A percentile compares a stretch with the other conserved stretches of the same genome.
Conservation (phyloP, 495 filamentous ascomycete genomes). For the Talaromyces nanjingensis region DNA sequence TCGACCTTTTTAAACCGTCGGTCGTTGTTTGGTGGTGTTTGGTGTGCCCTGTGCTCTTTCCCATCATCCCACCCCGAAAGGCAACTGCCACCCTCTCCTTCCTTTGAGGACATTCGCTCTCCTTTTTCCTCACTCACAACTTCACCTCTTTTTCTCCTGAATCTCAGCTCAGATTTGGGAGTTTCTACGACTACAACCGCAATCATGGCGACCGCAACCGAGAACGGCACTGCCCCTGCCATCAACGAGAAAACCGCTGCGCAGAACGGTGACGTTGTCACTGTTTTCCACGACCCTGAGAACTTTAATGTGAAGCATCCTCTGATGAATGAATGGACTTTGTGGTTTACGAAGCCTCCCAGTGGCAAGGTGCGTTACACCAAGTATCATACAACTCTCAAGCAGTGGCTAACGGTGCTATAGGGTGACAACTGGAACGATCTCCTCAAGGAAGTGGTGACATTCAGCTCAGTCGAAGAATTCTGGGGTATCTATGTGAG, state of each 20-base stretch:
- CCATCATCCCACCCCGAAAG: conserved; percentile 18
- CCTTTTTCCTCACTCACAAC: conserved; percentile 1
- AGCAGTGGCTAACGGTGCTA: conserved; percentile 1
- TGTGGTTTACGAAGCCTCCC: conserved; percentile 99
- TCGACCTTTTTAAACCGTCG: neutral
- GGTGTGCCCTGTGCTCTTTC: conserved; percentile 11
- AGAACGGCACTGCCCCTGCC: conserved; percentile 33
- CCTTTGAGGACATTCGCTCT: neutral
- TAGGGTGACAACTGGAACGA: conserved; percentile 99
- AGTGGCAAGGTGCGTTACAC: conserved; percentile 72
- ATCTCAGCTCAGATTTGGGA: neutral
- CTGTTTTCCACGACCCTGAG: conserved; percentile 93
- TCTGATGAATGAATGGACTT: conserved; percentile 90
- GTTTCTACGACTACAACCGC: neutral
- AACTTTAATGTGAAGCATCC: conserved; percentile 99
- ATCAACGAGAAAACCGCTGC: conserved; percentile 37
- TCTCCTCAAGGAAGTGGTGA: conserved; percentile 94
- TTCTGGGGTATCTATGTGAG: conserved; percentile 99
- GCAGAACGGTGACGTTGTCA: conserved; percentile 55
- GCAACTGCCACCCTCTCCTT: conserved; percentile 10
- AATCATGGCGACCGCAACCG: conserved; percentile 37
- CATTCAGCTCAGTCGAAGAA: conserved; percentile 96
- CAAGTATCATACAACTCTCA: neutral
- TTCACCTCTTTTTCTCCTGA: conserved; percentile 7
- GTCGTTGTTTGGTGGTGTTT: neutral